Evolutionary conservation across 148 eudicot species (phyloP).

Genomic region (Chenopodium quinoa): DNA sequence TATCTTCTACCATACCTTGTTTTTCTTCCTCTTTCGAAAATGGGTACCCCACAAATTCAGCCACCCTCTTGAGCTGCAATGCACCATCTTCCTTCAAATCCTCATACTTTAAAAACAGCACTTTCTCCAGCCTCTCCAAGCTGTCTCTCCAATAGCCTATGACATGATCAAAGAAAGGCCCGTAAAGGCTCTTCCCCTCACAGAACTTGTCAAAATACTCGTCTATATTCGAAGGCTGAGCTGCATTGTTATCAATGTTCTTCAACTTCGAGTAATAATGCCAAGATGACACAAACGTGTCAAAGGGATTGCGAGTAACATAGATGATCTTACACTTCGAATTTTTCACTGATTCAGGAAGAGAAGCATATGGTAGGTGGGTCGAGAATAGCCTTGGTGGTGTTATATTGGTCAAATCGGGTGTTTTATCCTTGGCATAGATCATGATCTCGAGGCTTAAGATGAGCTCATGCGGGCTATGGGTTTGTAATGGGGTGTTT

Average conservation of each 20-base stretch:
- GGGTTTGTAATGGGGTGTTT: not conserved
- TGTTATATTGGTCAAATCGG: not conserved
- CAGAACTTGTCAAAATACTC: constrained; percentile 39
- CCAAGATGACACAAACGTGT: constrained; percentile 24
- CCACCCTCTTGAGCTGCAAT: constrained; percentile 1
- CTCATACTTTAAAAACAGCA: constrained; percentile 45
- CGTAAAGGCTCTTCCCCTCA: constrained; percentile 25
- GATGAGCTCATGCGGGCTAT: not conserved
- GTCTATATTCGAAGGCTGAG: not conserved
- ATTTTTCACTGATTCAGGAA: constrained; percentile 3
- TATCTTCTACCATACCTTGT: constrained; percentile 30
- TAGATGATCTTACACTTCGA: constrained; percentile 5
- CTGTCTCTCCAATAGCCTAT: constrained; percentile 37
- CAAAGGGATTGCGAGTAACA: constrained; percentile 19
- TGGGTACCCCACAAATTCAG: not conserved
- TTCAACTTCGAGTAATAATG: not conserved
- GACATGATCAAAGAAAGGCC: constrained; percentile 40
- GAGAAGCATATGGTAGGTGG: constrained; percentile 21
- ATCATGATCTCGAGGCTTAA: not conserved
- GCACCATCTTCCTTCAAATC: constrained; percentile 39
- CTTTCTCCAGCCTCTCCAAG: constrained; percentile 30
- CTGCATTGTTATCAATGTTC: not conserved
- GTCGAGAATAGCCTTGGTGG: constrained; percentile 21
- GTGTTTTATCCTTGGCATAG: not conserved
- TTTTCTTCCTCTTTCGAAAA: constrained; percentile 35